Base-by-base conservation (phyloP, 352 stramenopile genomes). In the Phytophthora sp. region DNA sequence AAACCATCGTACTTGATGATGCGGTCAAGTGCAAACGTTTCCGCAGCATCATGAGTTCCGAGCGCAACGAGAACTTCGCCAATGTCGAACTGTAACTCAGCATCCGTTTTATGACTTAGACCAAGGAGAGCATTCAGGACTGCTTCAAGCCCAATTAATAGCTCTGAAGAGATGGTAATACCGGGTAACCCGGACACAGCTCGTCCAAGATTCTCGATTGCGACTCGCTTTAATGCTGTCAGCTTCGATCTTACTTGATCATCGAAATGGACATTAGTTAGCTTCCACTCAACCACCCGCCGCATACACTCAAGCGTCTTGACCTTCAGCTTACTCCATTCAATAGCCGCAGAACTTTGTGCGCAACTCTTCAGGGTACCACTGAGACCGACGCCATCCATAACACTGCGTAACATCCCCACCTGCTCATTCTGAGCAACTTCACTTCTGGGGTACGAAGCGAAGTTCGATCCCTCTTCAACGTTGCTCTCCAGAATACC, bases 11-110 rank as follows among this genome's bases (percentile, higher is more conserved):
- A 74, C 38, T 72, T 74, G n/a, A 7, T 57, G 0, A 20, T 30
- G 15, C 66, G 27, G 26, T 70, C 30, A 7, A 47, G 7, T n/a
- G 63, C 41, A 42, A 77, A 75, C 1, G 38, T 13, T 62, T 79
- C 69, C 3, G 39, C 36, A 24, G 31, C 21, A 27, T 54, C 63
- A 24, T 88, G 70, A 0, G 54, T 78, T 24, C 86, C 86, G 20
- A 90, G 57, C 11, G 80, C 66, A 1, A 91, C 76, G 18, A 94
- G 61, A 1, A 71, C 60, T 58, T 91, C 73, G 3, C 78, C 84
- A 12, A 90, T 35, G 0, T 47, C 50, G 23, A 91, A 85, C 59
- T 91, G 82, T 7, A 91, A 61, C 42, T 90, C 79, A 0, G 64
- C 50, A 47, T 61, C 72, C 26, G 15, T 35, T 58, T 57, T 64